Percentiles rank a stretch among this genome's conserved stretches.
These are phyloP conservation scores for Torulaspora globosa DNA, from an alignment of 1,139 yeast genomes.

Conservation along the genomic window DNA sequence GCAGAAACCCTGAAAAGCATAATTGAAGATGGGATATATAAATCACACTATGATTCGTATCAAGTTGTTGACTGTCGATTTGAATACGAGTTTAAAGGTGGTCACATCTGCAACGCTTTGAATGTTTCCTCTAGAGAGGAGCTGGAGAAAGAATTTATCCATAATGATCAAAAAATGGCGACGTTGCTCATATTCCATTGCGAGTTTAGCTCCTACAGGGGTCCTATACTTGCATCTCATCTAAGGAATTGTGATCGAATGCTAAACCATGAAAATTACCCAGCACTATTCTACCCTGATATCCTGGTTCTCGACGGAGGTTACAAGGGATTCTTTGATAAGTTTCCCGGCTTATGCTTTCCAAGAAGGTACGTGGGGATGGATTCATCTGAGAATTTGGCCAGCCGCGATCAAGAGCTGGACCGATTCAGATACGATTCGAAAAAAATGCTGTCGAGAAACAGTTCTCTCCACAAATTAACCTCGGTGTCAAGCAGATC, in stretches of 20 bases:
- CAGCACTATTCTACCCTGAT: constrained; percentile 80
- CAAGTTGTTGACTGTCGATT: constrained; percentile 83
- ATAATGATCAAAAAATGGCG: constrained; percentile 32
- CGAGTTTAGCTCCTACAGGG: constrained; percentile 87
- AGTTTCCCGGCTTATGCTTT: constrained; percentile 46
- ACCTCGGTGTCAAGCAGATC: constrained; percentile 18
- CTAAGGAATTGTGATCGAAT: constrained; percentile 79
- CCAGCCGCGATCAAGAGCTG: constrained; percentile 68
- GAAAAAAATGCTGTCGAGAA: constrained; percentile 43
- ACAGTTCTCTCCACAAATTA: constrained; percentile 35
- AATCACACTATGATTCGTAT: constrained; percentile 54
- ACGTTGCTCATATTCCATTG: constrained; percentile 79
- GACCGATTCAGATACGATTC: constrained; percentile 60
- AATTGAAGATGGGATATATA: constrained; percentile 51
- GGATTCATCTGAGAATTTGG: constrained; percentile 69
- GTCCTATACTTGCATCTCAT: constrained; percentile 88
- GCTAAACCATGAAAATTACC: constrained; percentile 69
- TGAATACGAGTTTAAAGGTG: constrained; percentile 87
- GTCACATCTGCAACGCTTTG: constrained; percentile 80
- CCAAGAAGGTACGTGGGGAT: constrained; percentile 83
- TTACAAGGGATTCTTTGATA: constrained; percentile 69
- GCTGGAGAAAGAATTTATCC: constrained; percentile 37
- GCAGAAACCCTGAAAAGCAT: constrained; percentile 61
- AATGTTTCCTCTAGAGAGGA: constrained; percentile 70
- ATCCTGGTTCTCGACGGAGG: constrained; percentile 88